Evolutionary conservation across 805 yeast genomes (phyloP).

Genomic region (Saccharomycopsis fodiens): DNA sequence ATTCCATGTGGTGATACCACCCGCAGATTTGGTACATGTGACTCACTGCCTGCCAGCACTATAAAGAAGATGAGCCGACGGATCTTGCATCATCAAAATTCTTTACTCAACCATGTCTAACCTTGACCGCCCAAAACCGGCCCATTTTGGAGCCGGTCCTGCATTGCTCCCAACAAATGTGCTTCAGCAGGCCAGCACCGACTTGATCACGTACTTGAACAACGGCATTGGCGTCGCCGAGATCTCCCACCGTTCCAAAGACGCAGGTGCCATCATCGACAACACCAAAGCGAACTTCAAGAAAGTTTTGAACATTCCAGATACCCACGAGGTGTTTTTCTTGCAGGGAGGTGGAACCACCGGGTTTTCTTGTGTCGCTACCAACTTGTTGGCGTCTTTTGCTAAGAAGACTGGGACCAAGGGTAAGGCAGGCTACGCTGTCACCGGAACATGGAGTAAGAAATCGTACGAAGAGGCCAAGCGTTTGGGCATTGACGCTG

Average conservation of each 20-base stretch:
- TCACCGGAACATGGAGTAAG: conserved; percentile 92
- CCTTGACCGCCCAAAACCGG: conserved; percentile 51
- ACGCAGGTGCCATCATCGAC: conserved; percentile 71
- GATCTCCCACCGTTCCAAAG: conserved; percentile 87
- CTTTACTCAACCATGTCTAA: conserved; percentile 1
- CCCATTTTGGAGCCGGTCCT: conserved; percentile 98
- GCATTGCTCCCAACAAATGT: conserved; percentile 83
- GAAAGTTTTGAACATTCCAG: conserved; percentile 69
- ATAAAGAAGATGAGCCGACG: too few relatives aligned
- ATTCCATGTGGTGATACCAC: too few relatives aligned
- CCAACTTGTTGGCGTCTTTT: conserved; percentile 71
- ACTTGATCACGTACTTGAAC: conserved; percentile 62
- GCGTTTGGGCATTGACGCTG: conserved; percentile 72
- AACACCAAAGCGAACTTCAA: conserved; percentile 62
- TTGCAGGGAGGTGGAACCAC: conserved; percentile 98
- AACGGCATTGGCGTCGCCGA: conserved; percentile 89
- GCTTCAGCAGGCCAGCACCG: conserved; percentile 79
- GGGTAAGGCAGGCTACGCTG: conserved; percentile 78
- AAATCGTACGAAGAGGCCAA: conserved; percentile 82
- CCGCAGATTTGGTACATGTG: too few relatives aligned
- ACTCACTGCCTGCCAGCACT: too few relatives aligned
- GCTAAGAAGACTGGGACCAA: conserved; percentile 64
- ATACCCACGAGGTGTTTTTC: conserved; percentile 89
- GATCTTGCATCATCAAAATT: too few relatives aligned
- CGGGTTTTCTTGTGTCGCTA: conserved; percentile 83